phyloP scores from a whole-genome alignment of 352 stramenopile genomes.

The Pythium phragmitis region DNA sequence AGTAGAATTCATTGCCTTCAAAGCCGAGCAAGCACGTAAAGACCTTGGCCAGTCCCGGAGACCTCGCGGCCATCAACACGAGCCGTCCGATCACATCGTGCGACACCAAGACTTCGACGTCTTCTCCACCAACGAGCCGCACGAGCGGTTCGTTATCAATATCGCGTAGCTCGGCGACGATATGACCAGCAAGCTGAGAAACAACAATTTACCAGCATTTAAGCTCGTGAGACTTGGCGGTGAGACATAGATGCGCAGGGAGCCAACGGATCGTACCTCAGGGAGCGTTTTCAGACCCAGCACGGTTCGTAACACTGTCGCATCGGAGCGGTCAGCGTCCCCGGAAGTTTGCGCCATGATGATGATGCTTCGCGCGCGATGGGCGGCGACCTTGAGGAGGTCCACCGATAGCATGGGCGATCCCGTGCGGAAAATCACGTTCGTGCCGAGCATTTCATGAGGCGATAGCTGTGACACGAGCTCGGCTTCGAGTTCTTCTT shows the following conservation, averaged over 20 bases:
- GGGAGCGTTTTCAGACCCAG: constrained; percentile 78
- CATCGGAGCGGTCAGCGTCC: constrained; percentile 81
- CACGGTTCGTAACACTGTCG: constrained; percentile 71
- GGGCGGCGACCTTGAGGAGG: constrained; percentile 75
- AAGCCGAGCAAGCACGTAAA: constrained; percentile 77
- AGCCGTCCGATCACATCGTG: constrained; percentile 88
- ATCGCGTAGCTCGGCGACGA: constrained; percentile 88
- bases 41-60: constrained; percentile 71
- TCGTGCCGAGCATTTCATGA: constrained; percentile 63
- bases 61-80: constrained; percentile 85
- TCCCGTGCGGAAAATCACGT: constrained; percentile 80
- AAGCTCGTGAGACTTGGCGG: no score
- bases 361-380: constrained; percentile 77
- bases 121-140: constrained; percentile 68
- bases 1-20: constrained; percentile 89
- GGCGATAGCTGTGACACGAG: constrained; percentile 54
- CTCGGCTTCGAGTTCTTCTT: constrained; percentile 76
- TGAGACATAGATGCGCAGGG: no score
- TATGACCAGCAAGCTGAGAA: constrained; percentile 57
- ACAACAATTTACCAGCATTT: constrained; percentile 45
- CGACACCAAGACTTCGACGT: constrained; percentile 82
- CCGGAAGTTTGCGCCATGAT: constrained; percentile 72
- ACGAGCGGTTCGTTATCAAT: constrained; percentile 87
- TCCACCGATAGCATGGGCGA: constrained; percentile 80
- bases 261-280: constrained; percentile 40